These are phyloP conservation scores for Lentinus tigrinus DNA, from an alignment of 768 basidiomycete species.

Conservation along the genomic window DNA sequence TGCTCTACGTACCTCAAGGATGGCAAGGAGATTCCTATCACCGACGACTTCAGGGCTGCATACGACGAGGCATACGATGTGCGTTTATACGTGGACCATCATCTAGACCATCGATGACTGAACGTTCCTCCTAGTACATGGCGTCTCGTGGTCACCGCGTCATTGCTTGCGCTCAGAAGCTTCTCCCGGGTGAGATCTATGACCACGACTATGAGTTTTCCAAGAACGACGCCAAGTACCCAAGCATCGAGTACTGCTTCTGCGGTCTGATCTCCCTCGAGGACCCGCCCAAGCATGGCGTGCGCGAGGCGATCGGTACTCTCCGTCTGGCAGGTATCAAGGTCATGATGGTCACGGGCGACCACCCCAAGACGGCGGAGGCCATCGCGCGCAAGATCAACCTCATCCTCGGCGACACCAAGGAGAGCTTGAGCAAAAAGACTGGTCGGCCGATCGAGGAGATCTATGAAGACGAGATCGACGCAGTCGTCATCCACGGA, in stretches of 20 bases:
- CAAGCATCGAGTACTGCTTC: constrained; percentile 57
- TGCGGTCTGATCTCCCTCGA: constrained; percentile 66
- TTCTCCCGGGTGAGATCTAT: constrained; percentile 51
- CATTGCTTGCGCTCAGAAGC: constrained; percentile 66
- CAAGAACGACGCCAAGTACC: constrained; percentile 53
- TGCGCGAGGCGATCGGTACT: constrained; percentile 70
- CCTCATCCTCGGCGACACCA: constrained; percentile 64
- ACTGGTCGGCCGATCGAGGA: constrained; percentile 54
- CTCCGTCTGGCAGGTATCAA: constrained; percentile 71
- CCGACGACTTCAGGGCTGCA: constrained; percentile 48
- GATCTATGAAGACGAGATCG: constrained; percentile 67
- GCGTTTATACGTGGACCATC: constrained; percentile 14
- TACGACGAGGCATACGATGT: constrained; percentile 68
- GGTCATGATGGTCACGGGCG: constrained; percentile 77
- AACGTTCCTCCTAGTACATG: constrained; percentile 54
- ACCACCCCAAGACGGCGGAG: constrained; percentile 73
- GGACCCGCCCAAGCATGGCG: constrained; percentile 71
- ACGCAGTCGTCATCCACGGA: constrained; percentile 65
- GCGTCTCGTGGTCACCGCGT: constrained; percentile 74
- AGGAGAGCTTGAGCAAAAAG: constrained; percentile 56
- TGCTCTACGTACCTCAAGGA: constrained; percentile 60
- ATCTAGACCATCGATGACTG: neutral
- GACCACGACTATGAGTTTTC: constrained; percentile 50
- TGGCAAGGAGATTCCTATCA: constrained; percentile 46
- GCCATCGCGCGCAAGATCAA: constrained; percentile 75